Base-by-base conservation (phyloP, 2,329 filamentous ascomycete species). In the Amylocarpus encephaloides region DNA sequence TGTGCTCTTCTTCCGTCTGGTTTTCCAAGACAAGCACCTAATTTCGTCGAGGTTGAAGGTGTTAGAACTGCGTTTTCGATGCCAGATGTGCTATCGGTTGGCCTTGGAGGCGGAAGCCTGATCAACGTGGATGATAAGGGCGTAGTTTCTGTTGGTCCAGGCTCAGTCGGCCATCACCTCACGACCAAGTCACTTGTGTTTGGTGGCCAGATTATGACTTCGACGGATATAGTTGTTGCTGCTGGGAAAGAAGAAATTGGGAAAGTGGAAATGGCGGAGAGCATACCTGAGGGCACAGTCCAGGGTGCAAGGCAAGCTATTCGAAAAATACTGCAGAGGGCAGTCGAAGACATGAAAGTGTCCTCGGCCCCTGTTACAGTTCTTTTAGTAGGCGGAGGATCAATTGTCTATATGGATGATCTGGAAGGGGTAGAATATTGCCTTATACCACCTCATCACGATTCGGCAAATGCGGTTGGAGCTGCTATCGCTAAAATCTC, bases 41-140 rank as follows among this genome's bases (percentile, higher is more conserved):
- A 74, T 0, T 81, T 76, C 43, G 75, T 76, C 9, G 73, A 78
- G 48, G 67, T 83, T 2, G 76, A 72, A 1, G 78, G 78, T 1
- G 78, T 82, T 0, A 70, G 76, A 5, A 79, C 77, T 42, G 79
- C 78, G 6, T 82, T 80, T 52, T 70, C 75, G 32, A 70, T 79
- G 73, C 72, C 78, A 18, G 66, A 81, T 61, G 68, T 82, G 1
- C 66, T 75, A 5, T 76, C 71, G 0, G 75, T 82, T 11, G 77
- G 77, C 4, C 65, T 82, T 0, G 79, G 78, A 5, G 78, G 79
- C 1, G 78, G 79, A 0, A 73, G 70, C 5, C 68, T 72, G n/a
- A 66, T 75, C 1, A 63, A 67, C 1, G 33, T 51, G 2, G 51
- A 46, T n/a, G 39, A 49, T n/a, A n/a, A 26, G 9, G 30, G 35